phyloP scores from a whole-genome alignment of 2,329 filamentous ascomycete species.

The Didymosphaeria variabile region DNA sequence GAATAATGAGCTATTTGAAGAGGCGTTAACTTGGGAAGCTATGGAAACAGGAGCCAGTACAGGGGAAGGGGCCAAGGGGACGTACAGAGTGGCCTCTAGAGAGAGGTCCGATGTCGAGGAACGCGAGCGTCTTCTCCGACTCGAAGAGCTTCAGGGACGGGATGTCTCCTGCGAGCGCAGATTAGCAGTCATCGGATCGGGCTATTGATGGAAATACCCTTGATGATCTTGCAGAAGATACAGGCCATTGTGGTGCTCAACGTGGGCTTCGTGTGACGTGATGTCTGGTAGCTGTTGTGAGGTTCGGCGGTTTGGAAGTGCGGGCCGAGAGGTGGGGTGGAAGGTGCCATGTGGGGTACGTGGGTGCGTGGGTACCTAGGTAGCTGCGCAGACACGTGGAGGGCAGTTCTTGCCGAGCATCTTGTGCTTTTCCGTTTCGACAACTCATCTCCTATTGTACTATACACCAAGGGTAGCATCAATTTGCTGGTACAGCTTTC shows the following conservation, averaged over 20 bases:
- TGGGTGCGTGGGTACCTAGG: too few species aligned
- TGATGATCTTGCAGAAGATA: conserved; percentile 98
- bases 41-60: neutral
- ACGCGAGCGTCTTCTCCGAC: conserved; percentile 90
- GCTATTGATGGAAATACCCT: conserved; percentile 65
- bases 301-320: conserved; percentile 25
- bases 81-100: conserved; percentile 88
- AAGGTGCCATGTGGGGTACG: conserved; percentile 21
- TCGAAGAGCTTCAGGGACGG: conserved; percentile 97
- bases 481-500: too few species aligned
- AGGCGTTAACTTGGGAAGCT: neutral
- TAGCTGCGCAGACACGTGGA: neutral
- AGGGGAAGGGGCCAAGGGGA: neutral
- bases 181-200: conserved; percentile 14
- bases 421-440: neutral
- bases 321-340: conserved; percentile 16
- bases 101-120: conserved; percentile 93
- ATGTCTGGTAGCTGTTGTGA: conserved; percentile 23
- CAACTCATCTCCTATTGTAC: too few species aligned
- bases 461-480: too few species aligned
- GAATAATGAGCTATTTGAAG: conserved; percentile 81
- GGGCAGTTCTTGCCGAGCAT: conserved; percentile 10
- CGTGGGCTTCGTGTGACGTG: conserved; percentile 32
- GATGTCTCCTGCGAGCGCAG: conserved; percentile 76
- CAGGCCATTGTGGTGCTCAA: conserved; percentile 68